Percentiles rank a stretch among this genome's conserved stretches.
Conservation (phyloP, 108 stramenopile species). For the Hondaea fermentalgiana region DNA sequence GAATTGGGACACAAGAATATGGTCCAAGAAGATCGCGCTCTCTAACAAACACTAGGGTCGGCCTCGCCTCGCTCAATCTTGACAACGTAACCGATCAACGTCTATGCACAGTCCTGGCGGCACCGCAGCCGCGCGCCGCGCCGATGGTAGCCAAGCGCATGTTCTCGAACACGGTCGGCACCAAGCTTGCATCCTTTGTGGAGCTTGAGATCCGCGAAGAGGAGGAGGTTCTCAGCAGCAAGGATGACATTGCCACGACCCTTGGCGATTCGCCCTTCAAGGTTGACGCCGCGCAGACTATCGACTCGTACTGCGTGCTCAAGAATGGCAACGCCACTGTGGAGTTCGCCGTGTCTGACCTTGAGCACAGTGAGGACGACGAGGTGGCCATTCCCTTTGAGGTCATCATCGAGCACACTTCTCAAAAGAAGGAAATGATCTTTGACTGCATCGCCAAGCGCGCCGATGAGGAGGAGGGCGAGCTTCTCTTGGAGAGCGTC, state of each 20-base stretch:
- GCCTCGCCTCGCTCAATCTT: not conserved
- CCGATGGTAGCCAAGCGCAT: not conserved
- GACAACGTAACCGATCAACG: not conserved
- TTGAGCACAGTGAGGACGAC: not conserved
- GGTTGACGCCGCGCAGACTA: not conserved
- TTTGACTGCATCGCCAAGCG: slow-evolving; percentile 2
- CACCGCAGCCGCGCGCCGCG: not conserved
- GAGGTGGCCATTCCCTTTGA: not conserved
- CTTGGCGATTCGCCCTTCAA: not conserved
- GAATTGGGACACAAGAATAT: too few species aligned
- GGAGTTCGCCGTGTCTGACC: not conserved
- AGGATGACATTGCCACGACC: not conserved
- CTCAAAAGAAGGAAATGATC: not conserved
- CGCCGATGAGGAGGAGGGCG: not conserved
- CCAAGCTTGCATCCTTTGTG: not conserved
- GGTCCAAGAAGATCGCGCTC: too few species aligned
- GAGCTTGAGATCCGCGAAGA: slow-evolving; percentile 1
- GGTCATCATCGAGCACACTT: not conserved
- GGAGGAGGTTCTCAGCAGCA: not conserved
- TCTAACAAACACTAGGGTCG: too few species aligned
- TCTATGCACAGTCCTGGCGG: not conserved
- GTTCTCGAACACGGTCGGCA: not conserved
- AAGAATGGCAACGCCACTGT: not conserved
- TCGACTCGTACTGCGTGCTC: not conserved
- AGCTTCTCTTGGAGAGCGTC: not conserved